Base-by-base conservation (phyloP, 75 land plant genomes). In the Cryptomeria japonica region DNA sequence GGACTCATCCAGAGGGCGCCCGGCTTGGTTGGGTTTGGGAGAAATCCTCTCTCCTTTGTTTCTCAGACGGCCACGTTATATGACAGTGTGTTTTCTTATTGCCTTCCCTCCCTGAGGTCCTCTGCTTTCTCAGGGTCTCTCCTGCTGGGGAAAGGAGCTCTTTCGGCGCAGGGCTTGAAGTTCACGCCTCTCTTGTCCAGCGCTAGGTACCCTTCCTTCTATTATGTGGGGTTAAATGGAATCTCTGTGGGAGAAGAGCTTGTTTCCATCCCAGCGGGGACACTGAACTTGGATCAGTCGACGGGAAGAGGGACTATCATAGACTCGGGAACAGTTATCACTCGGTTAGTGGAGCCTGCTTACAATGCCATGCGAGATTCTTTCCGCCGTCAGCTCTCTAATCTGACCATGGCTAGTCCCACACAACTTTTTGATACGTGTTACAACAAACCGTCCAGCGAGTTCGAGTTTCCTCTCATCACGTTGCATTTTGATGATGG, bases 261-360 rank as follows among this genome's bases (percentile, higher is more conserved):
- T 44, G 47, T 44, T 44, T 44, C 47, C 47, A 44, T 44, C 47
- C 47, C 47, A 44, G 7, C 47, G 47, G 47, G 47, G 8, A 44
- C 47, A 0, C 18, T 58, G 0, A 19, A 0, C 64, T 16, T 58
- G 22, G 25, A 58, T 19, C 58, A 90, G 28, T 84, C 91, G 22
- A 91, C 90, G 41, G 96, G 95, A 0, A 87, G 92, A 7, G 96
- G 94, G 15, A 95, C 96, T 37, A 80, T 95, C 64, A 53, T 95
- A 84, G 96, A 95, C 86, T 92, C 94, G 16, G 95, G 94, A 44
- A 44, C 47, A 44, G 7, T 7, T 7, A 44, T 44, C 47, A 44
- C 47, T 7, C 47, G 7, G 47, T 0, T 44, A 8, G 47, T 44
- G 47, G 47, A 5, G 47, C 47, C 47, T 0, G 47, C 47, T 44